Evolutionary conservation across 2,329 filamentous ascomycete species (phyloP), one percentile per base, ranked within the genome.

Genomic region (Basipetospora chlamydospora): DNA sequence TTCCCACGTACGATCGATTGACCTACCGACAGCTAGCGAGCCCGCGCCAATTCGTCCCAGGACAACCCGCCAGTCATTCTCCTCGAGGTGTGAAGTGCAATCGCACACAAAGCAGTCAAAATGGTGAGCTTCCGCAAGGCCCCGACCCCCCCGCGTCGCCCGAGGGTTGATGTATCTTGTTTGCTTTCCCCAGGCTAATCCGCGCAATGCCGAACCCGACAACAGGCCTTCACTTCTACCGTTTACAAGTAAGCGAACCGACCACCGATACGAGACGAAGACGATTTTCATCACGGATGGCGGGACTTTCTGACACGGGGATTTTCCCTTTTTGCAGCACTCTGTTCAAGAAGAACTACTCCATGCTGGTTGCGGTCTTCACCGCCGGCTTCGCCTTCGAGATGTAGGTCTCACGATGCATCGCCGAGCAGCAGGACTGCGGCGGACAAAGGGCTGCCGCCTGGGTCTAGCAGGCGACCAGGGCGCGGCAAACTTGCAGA

Each of bases 331-430:
- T 17, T 16, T 43, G 47, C 61, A 96, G 90, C 68, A 61, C 75
- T 54, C 53, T 96, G 49, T 79, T 96, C 70, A 78, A 80, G 61
- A 78, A 73, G 57, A 98, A 98, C 70, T 80, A 72, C 51, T 69
- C 80, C 58, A 94, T 94, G 75, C 69, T 98, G 52, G 79, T 75
- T 47, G 71, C 77, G 46, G 82, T 98, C 56, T 98, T 98, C 59
- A 73, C 67, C 48, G 71, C 76, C 47, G 88, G 87, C 47, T 98
- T 98, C 56, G 83, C 71, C 45, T 86, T 93, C 57, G 85, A 96
- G 68, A 72, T 98, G 90, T 98, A 75, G 56, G 83, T 64, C 44
- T 37, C 28, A 32, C 22, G n/a, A n/a, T n/a, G n/a, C 39, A 16
- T 33, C 30, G 33, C 43, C 37, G 33, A 25, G 26, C 40, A 28